These are phyloP conservation scores for Herpetomonas samuelpessoai DNA, from an alignment of 208 protist genomes.

Conservation along the genomic window DNA sequence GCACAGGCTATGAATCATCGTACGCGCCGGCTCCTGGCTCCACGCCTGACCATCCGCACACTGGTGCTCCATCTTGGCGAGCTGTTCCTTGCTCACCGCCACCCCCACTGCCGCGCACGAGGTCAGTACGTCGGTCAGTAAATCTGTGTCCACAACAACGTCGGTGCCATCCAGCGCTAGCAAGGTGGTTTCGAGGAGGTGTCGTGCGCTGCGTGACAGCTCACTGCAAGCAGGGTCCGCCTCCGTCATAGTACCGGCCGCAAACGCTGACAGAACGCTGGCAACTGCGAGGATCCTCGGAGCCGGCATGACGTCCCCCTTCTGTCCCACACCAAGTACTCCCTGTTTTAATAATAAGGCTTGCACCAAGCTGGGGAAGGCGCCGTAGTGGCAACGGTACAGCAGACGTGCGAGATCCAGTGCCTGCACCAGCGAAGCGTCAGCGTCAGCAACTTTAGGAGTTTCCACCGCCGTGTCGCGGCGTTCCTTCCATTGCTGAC, in stretches of 20 bases:
- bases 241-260: conserved; percentile 11
- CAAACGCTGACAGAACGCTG: conserved; percentile 26
- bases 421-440: neutral
- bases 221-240: conserved; percentile 2
- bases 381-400: conserved; percentile 19
- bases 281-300: conserved; percentile 10
- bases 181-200: conserved; percentile 2
- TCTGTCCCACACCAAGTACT: too few species aligned
- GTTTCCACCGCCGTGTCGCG: too few species aligned
- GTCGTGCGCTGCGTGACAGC: conserved; percentile 9
- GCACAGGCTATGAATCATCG: conserved; percentile 30
- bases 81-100: too few species aligned
- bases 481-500: neutral
- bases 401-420: conserved; percentile 4
- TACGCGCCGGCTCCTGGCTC: conserved; percentile 2
- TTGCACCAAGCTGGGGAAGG: too few species aligned
- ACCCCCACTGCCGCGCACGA: too few species aligned
- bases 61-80: too few species aligned
- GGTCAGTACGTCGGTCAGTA: too few species aligned
- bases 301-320: too few species aligned
- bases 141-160: too few species aligned
- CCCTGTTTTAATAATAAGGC: too few species aligned
- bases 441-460: neutral
- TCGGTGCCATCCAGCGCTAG: too few species aligned
- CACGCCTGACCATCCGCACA: too few species aligned